phyloP scores from a whole-genome alignment of 2,329 filamentous ascomycete genomes.

The Xylariaceae sp. region DNA sequence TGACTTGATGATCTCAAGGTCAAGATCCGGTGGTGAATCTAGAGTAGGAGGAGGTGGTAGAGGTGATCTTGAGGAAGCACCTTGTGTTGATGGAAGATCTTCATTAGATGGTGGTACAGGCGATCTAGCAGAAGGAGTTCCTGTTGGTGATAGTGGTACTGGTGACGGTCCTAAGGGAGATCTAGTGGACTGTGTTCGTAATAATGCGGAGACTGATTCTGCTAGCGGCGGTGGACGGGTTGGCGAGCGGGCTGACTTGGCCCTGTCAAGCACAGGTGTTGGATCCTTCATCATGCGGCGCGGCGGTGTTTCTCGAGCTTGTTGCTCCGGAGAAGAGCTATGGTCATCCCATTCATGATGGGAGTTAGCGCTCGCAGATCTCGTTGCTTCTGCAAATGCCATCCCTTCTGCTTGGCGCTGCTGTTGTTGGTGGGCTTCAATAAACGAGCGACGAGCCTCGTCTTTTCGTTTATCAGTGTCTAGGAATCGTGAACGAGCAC shows the following conservation, averaged over 20 bases:
- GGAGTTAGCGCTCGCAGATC: conserved; percentile 39
- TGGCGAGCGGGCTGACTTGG: conserved; percentile 26
- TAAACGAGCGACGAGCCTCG: conserved; percentile 60
- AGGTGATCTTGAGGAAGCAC: conserved; percentile 20
- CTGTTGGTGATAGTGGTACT: conserved; percentile 19
- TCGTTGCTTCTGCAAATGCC: conserved; percentile 57
- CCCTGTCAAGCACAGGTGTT: conserved; percentile 24
- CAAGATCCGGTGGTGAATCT: conserved; percentile 27
- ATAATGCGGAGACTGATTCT: conserved; percentile 31
- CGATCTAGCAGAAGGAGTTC: conserved; percentile 22
- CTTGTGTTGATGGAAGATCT: conserved; percentile 8
- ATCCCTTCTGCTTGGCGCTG: conserved; percentile 64
- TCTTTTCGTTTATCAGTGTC: conserved; percentile 45
- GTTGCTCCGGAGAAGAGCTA: conserved; percentile 34
- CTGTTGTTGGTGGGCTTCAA: conserved; percentile 60
- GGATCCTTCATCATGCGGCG: conserved; percentile 27
- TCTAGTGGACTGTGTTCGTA: conserved; percentile 34
- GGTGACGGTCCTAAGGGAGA: conserved; percentile 27
- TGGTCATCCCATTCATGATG: conserved; percentile 38
- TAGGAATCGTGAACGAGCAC: conserved; percentile 39
- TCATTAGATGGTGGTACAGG: conserved; percentile 20
- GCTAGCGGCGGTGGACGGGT: conserved; percentile 23
- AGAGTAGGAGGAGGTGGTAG: conserved; percentile 21
- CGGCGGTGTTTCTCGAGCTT: conserved; percentile 23
- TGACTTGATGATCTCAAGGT: conserved; percentile 19